Evolutionary conservation across 768 basidiomycete species (phyloP), one percentile per base, ranked within the genome.

Genomic region (Leucocoprinus sp.): DNA sequence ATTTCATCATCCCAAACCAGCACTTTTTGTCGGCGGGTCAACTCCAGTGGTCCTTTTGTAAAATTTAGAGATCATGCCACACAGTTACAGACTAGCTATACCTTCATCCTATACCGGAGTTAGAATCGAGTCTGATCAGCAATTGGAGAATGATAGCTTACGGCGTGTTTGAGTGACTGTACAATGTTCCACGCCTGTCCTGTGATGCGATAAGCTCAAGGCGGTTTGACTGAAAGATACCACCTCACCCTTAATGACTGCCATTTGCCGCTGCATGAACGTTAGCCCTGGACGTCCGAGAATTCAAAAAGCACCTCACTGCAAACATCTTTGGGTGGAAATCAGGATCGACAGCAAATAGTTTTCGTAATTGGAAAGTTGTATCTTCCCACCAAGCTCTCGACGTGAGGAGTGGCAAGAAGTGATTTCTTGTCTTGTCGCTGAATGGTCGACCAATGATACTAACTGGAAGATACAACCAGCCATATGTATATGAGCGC

Each of bases 331-430:
- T 89, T 0, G 84, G 84, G 61, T 91, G 85, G 57, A 89, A 91
- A 63, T 87, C 90, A 3, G 83, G 80, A 58, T 92, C 91, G 2
- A 88, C 69, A 8, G 79, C 79, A 57, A 91, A 91, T 7, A 91
- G 58, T 51, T 80, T 82, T 52, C 83, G 72, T 11, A 93, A 66
- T 52, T 88, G 76, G 51, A 69, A 84, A 2, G 82, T 86, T 5
- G 90, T 91, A 57, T 90, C 82, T 55, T 85, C 79, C 92, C 92
- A 95, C 92, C 92, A 95, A 7, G 66, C 57, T 56, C 87, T 90
- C 6, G 84, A 89, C 2, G 87, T 86, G 39, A 95, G 63, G 24
- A 91, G 65, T 0, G 88, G 84, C 42, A 93, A 62, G 60, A 93
- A 91, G 55, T 88, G 84, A 43, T 78, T 75, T 22, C 91, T 71